Percentiles rank a stretch among this genome's conserved stretches.
These are phyloP conservation scores for carrot (Daucus carota) DNA, from an alignment of 129 eudicot genomes.

Conservation along the genomic window DH1_v3.0 NC_030389.2:3453001-3453500, in stretches of 20 bases:
- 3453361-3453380: slow-evolving; percentile 37
- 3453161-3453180: slow-evolving; percentile 69
- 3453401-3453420: slow-evolving; percentile 44
- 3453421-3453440: slow-evolving; percentile 30
- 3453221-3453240: slow-evolving; percentile 58
- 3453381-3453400: slow-evolving; percentile 70
- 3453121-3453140: slow-evolving; percentile 42
- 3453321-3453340: slow-evolving; percentile 67
- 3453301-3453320: slow-evolving; percentile 43
- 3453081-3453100: slow-evolving; percentile 31
- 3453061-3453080: slow-evolving; percentile 28
- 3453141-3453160: slow-evolving; percentile 44
- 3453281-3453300: slow-evolving; percentile 74
- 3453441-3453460: slow-evolving; percentile 41
- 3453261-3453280: slow-evolving; percentile 64
- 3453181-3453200: slow-evolving; percentile 43
- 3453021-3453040: background rate
- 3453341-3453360: slow-evolving; percentile 70
- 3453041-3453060: slow-evolving; percentile 23
- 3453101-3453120: slow-evolving; percentile 45
- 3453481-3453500: slow-evolving; percentile 57
- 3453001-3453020: background rate
- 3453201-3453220: slow-evolving; percentile 48
- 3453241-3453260: slow-evolving; percentile 53
- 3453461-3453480: slow-evolving; percentile 51